phyloP scores from a whole-genome alignment of 441 rosid genomes.

The Jatropha podagrica region DNA sequence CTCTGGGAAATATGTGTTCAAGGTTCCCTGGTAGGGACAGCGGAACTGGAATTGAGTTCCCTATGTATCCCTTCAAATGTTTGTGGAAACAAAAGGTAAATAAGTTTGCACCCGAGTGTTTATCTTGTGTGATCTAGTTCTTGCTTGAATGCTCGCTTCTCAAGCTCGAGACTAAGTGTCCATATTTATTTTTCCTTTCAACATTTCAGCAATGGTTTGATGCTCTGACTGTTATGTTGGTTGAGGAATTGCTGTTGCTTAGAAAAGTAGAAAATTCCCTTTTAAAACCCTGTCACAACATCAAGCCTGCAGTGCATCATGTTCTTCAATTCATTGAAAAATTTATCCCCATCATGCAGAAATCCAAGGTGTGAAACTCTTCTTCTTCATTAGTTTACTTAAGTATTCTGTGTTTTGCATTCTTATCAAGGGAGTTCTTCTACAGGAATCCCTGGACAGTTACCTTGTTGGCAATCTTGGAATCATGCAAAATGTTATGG shows the following conservation, averaged over 20 bases:
- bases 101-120: constrained; percentile 24
- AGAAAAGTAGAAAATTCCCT: constrained; percentile 61
- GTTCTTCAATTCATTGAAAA: constrained; percentile 55
- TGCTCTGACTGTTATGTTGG: constrained; percentile 49
- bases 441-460: constrained; percentile 76
- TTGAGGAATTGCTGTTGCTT: constrained; percentile 66
- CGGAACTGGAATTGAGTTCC: constrained; percentile 32
- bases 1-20: constrained; percentile 42
- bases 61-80: constrained; percentile 50
- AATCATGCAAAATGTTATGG: constrained; percentile 27
- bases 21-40: constrained; percentile 26
- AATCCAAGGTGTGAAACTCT: constrained; percentile 65
- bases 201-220: constrained; percentile 78
- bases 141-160: constrained; percentile 2
- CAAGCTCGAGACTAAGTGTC: constrained; percentile 15
- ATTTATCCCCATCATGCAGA: constrained; percentile 48
- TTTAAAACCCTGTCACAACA: constrained; percentile 54
- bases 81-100: constrained; percentile 93
- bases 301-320: constrained; percentile 46
- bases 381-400: constrained; percentile 17
- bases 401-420: constrained; percentile 22
- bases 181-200: constrained; percentile 7
- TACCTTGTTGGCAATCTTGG: constrained; percentile 53
- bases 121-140: not conserved
- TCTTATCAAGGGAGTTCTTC: constrained; percentile 30